Base-by-base conservation (phyloP, 2,329 filamentous ascomycete genomes). In the Ophiostoma sp. region DNA sequence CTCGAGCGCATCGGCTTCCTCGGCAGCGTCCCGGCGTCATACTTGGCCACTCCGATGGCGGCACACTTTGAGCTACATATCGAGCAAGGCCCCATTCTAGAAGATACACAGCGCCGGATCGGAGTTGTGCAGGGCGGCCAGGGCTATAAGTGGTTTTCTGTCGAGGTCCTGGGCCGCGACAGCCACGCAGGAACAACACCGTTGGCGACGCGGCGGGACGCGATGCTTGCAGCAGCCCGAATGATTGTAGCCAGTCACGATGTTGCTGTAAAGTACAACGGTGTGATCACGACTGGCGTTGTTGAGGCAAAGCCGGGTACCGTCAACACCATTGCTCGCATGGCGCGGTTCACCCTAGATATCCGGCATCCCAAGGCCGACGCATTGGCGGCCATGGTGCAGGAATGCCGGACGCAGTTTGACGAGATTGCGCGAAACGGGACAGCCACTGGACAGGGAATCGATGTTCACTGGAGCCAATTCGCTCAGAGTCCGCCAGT, bases 41-140 rank as follows among this genome's bases (percentile, higher is more conserved):
- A 89, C 76, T 80, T 84, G 72, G 80, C 83, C 33, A 86, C 84
- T 20, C 89, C 89, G 0, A 87, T 93, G 79, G 89, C 86, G 0
- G 91, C 90, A 0, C 91, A 94, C 78, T 94, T 94, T 76, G 91
- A 94, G 78, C 83, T 95, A 13, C 92, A 95, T 76, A 94, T 94
- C 68, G 92, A 96, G 77, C 92, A 96, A 77, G 91, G 91, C 0
- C 91, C 91, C 0, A 86, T 92, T 52, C 83, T 96, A 0, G 88
- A 94, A 75, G 83, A 83, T 20, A 83, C 84, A 35, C 80, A 82
- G 27, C 84, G 87, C 72, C 87, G 87, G 68, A 84, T 94, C 69
- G 89, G 90, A 31, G 84, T 92, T 6, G 91, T 94, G 5, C 84
- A 85, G 36, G 90, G 90, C 2, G 90, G 90, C 1, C 90, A 93